Evolutionary conservation across 2,329 filamentous ascomycete species (phyloP).

Genomic region (Aureobasidium sp.): DNA sequence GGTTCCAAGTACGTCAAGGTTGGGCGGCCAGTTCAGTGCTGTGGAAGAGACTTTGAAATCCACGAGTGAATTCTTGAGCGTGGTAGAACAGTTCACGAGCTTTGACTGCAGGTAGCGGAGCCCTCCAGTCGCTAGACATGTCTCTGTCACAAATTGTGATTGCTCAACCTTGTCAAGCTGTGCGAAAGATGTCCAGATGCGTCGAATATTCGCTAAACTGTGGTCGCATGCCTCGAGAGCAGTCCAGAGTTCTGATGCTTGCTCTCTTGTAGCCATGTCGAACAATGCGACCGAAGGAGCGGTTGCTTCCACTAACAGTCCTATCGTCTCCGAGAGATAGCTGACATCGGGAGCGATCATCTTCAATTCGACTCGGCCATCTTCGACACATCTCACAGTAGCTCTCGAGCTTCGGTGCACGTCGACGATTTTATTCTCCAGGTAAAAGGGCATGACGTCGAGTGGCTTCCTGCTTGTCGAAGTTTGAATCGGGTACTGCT

Average conservation of each 20-base stretch:
- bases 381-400: neutral
- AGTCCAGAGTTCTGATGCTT: neutral
- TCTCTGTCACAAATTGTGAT: neutral
- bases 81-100: neutral
- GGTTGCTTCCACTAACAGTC: neutral
- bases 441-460: constrained; percentile 1
- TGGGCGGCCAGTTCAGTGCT: neutral
- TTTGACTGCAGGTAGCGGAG: neutral
- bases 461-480: neutral
- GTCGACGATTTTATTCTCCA: neutral
- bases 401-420: neutral
- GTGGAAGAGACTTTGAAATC: neutral
- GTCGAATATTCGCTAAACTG: neutral
- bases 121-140: neutral
- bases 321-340: neutral
- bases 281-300: neutral
- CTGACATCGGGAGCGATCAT: neutral
- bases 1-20: neutral
- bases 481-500: too few relatives aligned
- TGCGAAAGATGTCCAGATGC: neutral
- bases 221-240: constrained; percentile 12
- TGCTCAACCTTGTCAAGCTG: neutral
- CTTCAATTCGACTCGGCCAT: neutral
- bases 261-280: neutral
- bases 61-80: neutral